These are phyloP conservation scores for Daldinia sp. DNA, from an alignment of 2,329 filamentous ascomycete species.

Conservation along the genomic window DNA sequence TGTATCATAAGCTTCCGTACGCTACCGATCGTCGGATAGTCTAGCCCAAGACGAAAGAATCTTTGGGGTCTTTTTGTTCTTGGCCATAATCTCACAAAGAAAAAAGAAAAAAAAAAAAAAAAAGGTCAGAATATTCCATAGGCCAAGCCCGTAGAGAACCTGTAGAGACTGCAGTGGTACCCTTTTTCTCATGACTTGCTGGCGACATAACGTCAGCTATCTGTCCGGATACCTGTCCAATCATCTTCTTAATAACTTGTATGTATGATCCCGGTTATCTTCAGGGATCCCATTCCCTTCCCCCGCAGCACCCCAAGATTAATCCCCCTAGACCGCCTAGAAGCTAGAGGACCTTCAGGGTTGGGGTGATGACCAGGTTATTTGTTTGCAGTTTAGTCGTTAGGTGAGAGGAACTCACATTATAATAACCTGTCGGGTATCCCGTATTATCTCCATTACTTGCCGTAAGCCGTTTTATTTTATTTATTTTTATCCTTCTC, in stretches of 20 bases:
- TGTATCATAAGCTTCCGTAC: slow-evolving; percentile 18
- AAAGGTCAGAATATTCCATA: background rate
- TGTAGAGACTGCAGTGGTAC: slow-evolving; percentile 15
- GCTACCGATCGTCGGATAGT: slow-evolving; percentile 12
- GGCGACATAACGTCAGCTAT: slow-evolving; percentile 17
- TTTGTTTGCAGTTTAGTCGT: background rate
- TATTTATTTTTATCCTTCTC: background rate
- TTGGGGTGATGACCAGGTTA: slow-evolving; percentile 19
- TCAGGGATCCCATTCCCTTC: slow-evolving; percentile 32
- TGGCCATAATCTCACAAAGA: slow-evolving; percentile 4
- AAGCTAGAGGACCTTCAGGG: slow-evolving; percentile 1
- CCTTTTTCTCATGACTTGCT: slow-evolving; percentile 16
- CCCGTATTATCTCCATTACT: slow-evolving; percentile 1
- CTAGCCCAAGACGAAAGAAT: background rate
- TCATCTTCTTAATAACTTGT: slow-evolving; percentile 21
- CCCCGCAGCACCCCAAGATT: slow-evolving; percentile 30
- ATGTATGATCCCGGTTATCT: slow-evolving; percentile 16
- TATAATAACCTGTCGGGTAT: slow-evolving; percentile 17
- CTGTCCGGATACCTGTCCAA: slow-evolving; percentile 9
- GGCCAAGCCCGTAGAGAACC: slow-evolving; percentile 9
- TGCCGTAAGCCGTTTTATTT: background rate
- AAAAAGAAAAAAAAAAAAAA: slow-evolving; percentile 3
- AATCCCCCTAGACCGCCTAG: slow-evolving; percentile 18
- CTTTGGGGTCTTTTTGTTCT: slow-evolving; percentile 8
- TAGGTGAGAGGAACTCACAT: slow-evolving; percentile 4